phyloP scores from a whole-genome alignment of 1,139 yeast genomes.

The Magnusiomyces magnusii region DNA sequence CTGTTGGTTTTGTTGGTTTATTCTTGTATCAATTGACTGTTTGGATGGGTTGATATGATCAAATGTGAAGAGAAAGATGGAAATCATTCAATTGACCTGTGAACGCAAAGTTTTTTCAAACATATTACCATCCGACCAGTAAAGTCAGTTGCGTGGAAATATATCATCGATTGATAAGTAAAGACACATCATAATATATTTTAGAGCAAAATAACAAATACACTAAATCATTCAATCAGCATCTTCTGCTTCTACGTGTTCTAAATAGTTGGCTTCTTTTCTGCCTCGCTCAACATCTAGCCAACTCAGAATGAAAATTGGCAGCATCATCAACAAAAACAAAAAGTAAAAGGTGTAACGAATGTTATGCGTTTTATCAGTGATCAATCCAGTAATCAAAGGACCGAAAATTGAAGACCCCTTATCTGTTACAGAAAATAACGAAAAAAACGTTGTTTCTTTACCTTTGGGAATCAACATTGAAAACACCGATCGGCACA shows the following conservation, averaged over 20 bases:
- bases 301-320: conserved; percentile 44
- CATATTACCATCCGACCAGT: too few relatives aligned
- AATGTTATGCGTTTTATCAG: conserved; percentile 60
- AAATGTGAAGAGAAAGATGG: too few relatives aligned
- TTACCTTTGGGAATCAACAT: conserved; percentile 60
- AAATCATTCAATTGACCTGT: too few relatives aligned
- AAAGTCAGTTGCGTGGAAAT: too few relatives aligned
- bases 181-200: too few relatives aligned
- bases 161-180: too few relatives aligned
- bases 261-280: conserved; percentile 29
- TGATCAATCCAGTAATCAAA: conserved; percentile 52
- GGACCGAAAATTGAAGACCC: conserved; percentile 70
- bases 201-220: background rate
- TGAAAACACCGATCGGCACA: conserved; percentile 56
- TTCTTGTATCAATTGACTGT: too few relatives aligned
- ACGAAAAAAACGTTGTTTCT: conserved; percentile 61
- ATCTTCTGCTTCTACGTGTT: conserved; percentile 15
- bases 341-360: conserved; percentile 59
- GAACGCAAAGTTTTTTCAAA: too few relatives aligned
- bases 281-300: conserved; percentile 53
- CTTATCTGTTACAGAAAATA: conserved; percentile 65
- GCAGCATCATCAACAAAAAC: conserved; percentile 41
- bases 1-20: too few relatives aligned
- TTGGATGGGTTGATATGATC: too few relatives aligned
- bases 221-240: conserved; percentile 6